Evolutionary conservation across 208 protist species (phyloP).

Genomic region (Crithidia expoeki): DNA sequence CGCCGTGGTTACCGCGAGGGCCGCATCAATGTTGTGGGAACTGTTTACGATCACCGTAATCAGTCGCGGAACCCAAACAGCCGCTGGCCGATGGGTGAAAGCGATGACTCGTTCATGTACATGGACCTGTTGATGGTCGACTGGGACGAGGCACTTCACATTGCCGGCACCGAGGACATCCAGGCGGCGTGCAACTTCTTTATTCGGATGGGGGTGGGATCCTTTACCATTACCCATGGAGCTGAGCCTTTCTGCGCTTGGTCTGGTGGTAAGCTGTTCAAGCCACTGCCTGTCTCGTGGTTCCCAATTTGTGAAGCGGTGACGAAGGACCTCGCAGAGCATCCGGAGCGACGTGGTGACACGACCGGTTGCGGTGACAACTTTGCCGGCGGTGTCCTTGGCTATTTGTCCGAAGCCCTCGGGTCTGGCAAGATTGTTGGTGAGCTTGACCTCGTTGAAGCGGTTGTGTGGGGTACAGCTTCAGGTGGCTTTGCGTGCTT

Average conservation of each 20-base stretch:
- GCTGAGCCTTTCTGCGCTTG: conserved; percentile 24
- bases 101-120: conserved; percentile 40
- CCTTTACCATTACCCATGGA: conserved; percentile 38
- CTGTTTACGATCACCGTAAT: conserved; percentile 36
- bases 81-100: conserved; percentile 38
- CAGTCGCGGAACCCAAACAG: conserved; percentile 20
- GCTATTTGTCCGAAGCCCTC: conserved; percentile 19
- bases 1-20: conserved; percentile 25
- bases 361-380: conserved; percentile 38
- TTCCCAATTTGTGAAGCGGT: conserved; percentile 28
- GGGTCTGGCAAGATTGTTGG: conserved; percentile 13
- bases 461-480: conserved; percentile 26
- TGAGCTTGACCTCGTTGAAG: conserved; percentile 30
- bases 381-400: conserved; percentile 33
- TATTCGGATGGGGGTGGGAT: conserved; percentile 28
- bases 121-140: conserved; percentile 48
- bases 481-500: conserved; percentile 35
- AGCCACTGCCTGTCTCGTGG: conserved; percentile 20
- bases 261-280: conserved; percentile 37
- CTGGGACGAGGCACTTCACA: conserved; percentile 35
- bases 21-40: conserved; percentile 34
- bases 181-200: conserved; percentile 31
- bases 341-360: conserved; percentile 25
- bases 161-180: conserved; percentile 26
- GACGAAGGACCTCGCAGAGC: conserved; percentile 16